Evolutionary conservation across 139 green algal species (phyloP), one percentile per base, ranked within the genome.

Genomic region (Desmodesmus armatus): DNA sequence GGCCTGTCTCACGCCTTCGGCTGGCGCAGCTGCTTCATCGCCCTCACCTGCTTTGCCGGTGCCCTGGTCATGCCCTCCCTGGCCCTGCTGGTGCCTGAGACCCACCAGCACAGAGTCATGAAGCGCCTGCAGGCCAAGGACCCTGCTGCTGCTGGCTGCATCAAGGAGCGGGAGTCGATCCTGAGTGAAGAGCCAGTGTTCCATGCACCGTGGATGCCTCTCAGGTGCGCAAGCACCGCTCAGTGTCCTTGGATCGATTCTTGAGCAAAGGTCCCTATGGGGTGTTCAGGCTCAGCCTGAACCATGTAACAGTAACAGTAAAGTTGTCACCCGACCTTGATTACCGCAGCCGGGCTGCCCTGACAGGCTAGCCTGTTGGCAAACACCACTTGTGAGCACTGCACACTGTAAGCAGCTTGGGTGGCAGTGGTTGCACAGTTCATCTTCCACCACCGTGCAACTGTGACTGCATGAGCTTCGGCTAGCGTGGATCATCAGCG

Each of bases 151-250:
- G 75, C n/a, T 13, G 29, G 25, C 2, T 25, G 29, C 0, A 2
- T 82, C 29, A 71, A 82, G 75, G 75, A 82, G 51, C n/a, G 47
- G 7, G 75, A 82, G n/a, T 9, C 25, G 1, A 71, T 82, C 7
- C 47, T 47, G n/a, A 31, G 23, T 23, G 58, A 71, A 11, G 27
- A 21, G 13, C 75, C 75, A 0, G 75, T 82, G 29, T 82, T 82
- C 75, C 49, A 71, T 25, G 49, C 75, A 33, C 75, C 75, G 3
- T 82, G 75, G 75, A n/a, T 65, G 49, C 75, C 75, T 11, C 75
- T 82, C 29, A 82, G 39, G 74, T 82, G 41, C 55, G 43, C 25
- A 40, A 58, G 3, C 25, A n/a, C n/a, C n/a, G n/a, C n/a, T n/a
- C n/a, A n/a, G 17, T 33, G 23, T 33, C 19, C 6, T 33, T 65